Evolutionary conservation across 306 rosid species (phyloP), one percentile per base, ranked within the genome.

Genomic region (Begonia fuchsioides): DNA sequence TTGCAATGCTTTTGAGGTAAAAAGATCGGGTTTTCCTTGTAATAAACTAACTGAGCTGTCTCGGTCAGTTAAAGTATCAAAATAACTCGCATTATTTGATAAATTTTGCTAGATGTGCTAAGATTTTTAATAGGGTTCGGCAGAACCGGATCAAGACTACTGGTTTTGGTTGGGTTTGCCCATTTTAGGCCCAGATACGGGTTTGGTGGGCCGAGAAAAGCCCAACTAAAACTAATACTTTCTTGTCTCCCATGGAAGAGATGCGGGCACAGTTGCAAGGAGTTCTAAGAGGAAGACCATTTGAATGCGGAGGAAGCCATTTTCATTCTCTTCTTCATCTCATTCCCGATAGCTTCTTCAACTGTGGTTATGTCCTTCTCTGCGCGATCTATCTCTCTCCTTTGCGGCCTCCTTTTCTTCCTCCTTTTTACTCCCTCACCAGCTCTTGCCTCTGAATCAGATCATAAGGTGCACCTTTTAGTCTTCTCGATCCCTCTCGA

Each of bases 381-480:
- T 73, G 62, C 52, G 49, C 80, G 90, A 74, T 78, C 76, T 43
- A 60, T 60, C 52, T 18, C 62, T 17, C 62, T 48, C 39, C 20
- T 72, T 39, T 12, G 79, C 35, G 26, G 68, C 48, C 32, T 72
- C 49, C 19, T 48, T 17, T 45, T 71, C 15, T 14, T 79, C 15
- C 44, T 80, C 56, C 44, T 70, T 51, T 71, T 77, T 43, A 11
- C 38, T 10, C 60, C 16, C 9, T 56, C 51, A 44, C 44, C 68
- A 50, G 72, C 68, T 7, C 53, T 75, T 60, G 90, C 93, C 56
- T 65, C 93, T 35, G 97, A 88, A 53, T 67, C 95, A 51, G 97
- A 88, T 81, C 97, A 88, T 78, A 88, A 55, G 93, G 97, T 84
- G 58, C 40, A 49, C 51, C 48, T 10, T 19, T 44, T 8, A 26